Conservation (phyloP, 495 filamentous ascomycete species). For the Neurospora discreta region DNA sequence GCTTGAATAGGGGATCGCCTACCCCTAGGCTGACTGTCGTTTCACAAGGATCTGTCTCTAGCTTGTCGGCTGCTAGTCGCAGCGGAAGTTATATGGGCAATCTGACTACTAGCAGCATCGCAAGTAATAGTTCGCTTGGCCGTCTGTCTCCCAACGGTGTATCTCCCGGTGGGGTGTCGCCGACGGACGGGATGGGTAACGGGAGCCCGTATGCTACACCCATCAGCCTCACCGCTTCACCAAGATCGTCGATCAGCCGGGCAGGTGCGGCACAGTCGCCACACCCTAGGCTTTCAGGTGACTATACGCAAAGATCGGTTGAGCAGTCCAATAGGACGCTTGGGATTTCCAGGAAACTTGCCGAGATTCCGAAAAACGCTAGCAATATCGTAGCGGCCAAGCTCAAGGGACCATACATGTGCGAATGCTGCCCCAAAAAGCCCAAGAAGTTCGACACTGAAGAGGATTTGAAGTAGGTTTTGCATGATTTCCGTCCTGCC, state of each 20-base stretch:
- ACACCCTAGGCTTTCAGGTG: constrained; percentile 36
- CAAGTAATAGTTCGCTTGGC: constrained; percentile 60
- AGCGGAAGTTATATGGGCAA: constrained; percentile 67
- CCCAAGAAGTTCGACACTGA: constrained; percentile 91
- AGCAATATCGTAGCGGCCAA: constrained; percentile 26
- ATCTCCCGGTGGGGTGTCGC: constrained; percentile 51
- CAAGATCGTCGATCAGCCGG: constrained; percentile 39
- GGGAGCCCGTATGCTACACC: constrained; percentile 49
- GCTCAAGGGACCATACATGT: constrained; percentile 56
- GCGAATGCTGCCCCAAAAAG: constrained; percentile 97
- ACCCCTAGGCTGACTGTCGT: constrained; percentile 48
- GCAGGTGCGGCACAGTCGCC: constrained; percentile 16
- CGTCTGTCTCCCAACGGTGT: constrained; percentile 62
- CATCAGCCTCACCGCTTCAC: constrained; percentile 50
- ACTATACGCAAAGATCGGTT: constrained; percentile 18
- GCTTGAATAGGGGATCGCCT: constrained; percentile 42
- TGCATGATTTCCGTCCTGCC: not conserved
- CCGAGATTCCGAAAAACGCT: constrained; percentile 31
- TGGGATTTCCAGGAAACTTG: constrained; percentile 36
- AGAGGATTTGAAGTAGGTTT: constrained; percentile 73
- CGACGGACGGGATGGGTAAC: constrained; percentile 33
- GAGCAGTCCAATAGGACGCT: constrained; percentile 21
- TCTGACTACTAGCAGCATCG: constrained; percentile 59
- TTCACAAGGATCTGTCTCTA: constrained; percentile 58
- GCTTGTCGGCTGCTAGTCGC: constrained; percentile 58